Base-by-base conservation (phyloP, 345 rosid species). In the Ceriops decandra region DNA sequence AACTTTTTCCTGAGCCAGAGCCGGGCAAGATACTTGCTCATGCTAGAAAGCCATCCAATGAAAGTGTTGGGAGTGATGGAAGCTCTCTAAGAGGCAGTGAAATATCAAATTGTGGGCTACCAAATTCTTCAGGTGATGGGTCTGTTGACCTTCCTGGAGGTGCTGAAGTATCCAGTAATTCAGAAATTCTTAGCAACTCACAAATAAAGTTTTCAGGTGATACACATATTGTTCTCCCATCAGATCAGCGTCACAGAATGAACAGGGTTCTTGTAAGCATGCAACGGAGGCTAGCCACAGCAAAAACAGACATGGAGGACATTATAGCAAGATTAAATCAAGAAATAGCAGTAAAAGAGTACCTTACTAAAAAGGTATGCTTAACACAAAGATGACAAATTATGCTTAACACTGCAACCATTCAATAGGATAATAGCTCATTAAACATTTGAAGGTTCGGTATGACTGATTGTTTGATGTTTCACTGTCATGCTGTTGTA, bases 221-320 rank as follows among this genome's bases (percentile, higher is more conserved):
- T 73, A 84, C 84, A 66, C 92, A 87, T 68, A 70, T 92, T 64
- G 67, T 89, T 69, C 88, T 95, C 69, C 98, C 98, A 1, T 66
- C 77, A 79, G 96, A 95, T 79, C 95, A 88, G 74, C 97, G 83
- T 28, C 85, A 83, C 64, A 95, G 87, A 79, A 68, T 95, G 86
- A 88, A 79, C 70, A 90, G 96, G 79, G 82, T 84, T 81, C 86
- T 95, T 60, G 70, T 81, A 66, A 76, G 89, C 68, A 87, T 88
- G 86, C 89, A 88, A 72, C 86, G 81, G 73, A 85, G 97, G 74
- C 80, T 95, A 77, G 84, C 82, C 72, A 86, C 93, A 73, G 86
- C 95, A 68, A 95, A 87, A 82, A 88, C 96, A 47, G 98, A 95
- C 75, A 87, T 95, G 98, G 98, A 95, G 82, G 99, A 92, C 85